Evolutionary conservation across 768 basidiomycete genomes (phyloP), one percentile per base, ranked within the genome.

Genomic region (Wakefieldia striispora): DNA sequence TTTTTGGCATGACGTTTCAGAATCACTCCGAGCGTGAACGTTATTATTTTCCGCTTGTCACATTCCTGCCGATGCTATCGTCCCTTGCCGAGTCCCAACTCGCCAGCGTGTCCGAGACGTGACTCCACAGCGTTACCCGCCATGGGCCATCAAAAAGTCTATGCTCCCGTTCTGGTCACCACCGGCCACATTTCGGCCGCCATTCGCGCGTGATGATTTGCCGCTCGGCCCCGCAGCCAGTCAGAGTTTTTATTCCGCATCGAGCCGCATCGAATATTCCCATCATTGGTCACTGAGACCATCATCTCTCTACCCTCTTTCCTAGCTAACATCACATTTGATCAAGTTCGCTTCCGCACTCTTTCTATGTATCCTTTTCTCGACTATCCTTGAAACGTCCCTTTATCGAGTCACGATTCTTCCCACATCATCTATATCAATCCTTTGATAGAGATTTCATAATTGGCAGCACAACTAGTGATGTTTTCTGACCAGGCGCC

Each of bases 221-320:
- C 29, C 40, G 16, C 43, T 66, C 65, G 65, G 65, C 50, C 56
- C 65, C 65, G 66, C 62, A 47, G 6, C 26, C 26, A 4, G 26
- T 26, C 24, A 24, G 24, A 24, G 7, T 24, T 4, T 24, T 24
- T 7, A n/a, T 7, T 7, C 24, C 24, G 24, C 24, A 24, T 24
- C 24, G 24, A 24, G 24, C 24, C 26, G 8, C 21, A 41, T 17
- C 38, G 17, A 54, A 63, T 62, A 65, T 57, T 37, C 21, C 51
- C 48, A 43, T 43, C 43, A 33, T 47, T 37, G 45, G 43, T 37
- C 19, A 37, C 40, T n/a, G n/a, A n/a, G n/a, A n/a, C n/a, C n/a
- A n/a, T n/a, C n/a, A n/a, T n/a, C n/a, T n/a, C n/a, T n/a, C n/a
- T n/a, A n/a, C 23, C 23, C 40, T 23, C 46, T 44, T 48, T 31